Evolutionary conservation across 129 eudicot species (phyloP).

Genomic region (Lactuca saligna): DNA sequence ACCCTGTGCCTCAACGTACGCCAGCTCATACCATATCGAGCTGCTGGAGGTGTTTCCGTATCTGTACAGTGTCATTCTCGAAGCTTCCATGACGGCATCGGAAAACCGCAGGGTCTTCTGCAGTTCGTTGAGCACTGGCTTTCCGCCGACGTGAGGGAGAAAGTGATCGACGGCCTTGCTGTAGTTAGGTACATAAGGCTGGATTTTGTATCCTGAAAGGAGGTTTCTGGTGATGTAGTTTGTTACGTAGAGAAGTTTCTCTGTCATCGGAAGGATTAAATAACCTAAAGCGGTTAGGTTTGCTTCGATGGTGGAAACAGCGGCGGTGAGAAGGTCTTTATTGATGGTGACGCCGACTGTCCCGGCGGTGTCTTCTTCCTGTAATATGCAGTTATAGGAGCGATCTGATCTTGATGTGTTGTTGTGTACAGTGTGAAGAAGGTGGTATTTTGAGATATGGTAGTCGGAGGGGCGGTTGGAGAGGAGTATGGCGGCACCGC

Average conservation of each 20-base stretch:
- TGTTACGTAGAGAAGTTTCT: constrained; percentile 21
- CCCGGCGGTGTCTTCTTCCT: constrained; percentile 43
- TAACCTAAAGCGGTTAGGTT: constrained; percentile 39
- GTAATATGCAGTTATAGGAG: constrained; percentile 43
- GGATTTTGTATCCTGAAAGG: neutral
- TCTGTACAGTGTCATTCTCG: constrained; percentile 56
- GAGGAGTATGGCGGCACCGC: constrained; percentile 61
- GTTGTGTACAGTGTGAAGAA: constrained; percentile 45
- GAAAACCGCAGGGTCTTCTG: constrained; percentile 33
- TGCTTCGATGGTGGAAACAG: constrained; percentile 33
- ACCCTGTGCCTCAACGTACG: constrained; percentile 61
- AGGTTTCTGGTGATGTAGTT: constrained; percentile 16
- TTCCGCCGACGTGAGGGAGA: constrained; percentile 60
- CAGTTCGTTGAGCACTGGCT: constrained; percentile 49
- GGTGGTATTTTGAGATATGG: constrained; percentile 43
- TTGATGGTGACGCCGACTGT: constrained; percentile 36
- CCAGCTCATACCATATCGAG: constrained; percentile 34
- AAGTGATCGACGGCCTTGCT: constrained; percentile 44
- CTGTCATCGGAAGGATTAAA: constrained; percentile 45
- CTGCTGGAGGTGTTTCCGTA: constrained; percentile 62
- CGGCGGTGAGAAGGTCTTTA: constrained; percentile 44
- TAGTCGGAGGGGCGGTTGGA: constrained; percentile 38
- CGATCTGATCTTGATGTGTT: constrained; percentile 45
- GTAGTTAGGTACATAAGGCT: constrained; percentile 41
- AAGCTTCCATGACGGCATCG: constrained; percentile 46